A percentile compares a stretch with the other conserved stretches of the same genome.
Conservation (phyloP, 805 yeast genomes). For the Zygoascus flipseniorum region DNA sequence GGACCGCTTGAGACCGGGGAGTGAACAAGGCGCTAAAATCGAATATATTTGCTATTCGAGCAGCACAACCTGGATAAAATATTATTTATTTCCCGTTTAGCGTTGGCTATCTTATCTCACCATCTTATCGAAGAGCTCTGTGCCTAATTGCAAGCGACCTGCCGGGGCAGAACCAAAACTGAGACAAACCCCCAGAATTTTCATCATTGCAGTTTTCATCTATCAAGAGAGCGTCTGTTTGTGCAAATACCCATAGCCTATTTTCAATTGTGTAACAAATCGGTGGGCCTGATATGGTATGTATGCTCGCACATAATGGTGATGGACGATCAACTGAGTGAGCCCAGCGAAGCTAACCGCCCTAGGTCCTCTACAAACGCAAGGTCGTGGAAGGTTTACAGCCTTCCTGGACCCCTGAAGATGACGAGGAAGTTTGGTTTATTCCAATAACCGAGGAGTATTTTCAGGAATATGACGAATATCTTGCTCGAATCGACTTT, state of each 20-base stretch:
- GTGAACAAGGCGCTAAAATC: too few relatives aligned
- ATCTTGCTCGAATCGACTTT: slow-evolving; percentile 40
- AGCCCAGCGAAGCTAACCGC: not conserved
- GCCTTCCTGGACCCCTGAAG: slow-evolving; percentile 15
- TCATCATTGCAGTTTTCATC: too few relatives aligned
- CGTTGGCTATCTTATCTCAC: not conserved
- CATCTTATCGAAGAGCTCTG: not conserved
- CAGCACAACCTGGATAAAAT: not conserved
- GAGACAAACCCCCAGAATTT: too few relatives aligned
- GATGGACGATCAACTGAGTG: not conserved
- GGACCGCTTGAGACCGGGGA: not conserved
- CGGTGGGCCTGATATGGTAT: not conserved
- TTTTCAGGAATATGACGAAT: slow-evolving; percentile 71
- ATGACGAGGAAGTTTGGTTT: slow-evolving; percentile 59
- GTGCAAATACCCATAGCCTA: too few relatives aligned
- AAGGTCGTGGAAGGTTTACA: slow-evolving; percentile 26
- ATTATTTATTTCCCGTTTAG: not conserved
- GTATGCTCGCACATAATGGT: not conserved
- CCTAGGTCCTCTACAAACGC: slow-evolving; percentile 32
- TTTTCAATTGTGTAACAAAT: too few relatives aligned
- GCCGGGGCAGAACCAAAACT: too few relatives aligned
- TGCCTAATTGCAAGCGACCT: too few relatives aligned
- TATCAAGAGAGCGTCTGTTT: too few relatives aligned
- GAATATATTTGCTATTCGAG: too few relatives aligned
- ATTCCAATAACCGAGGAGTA: slow-evolving; percentile 85